These are phyloP conservation scores for Aureobasidium melanogenum DNA, from an alignment of 2,329 filamentous ascomycete genomes.

Conservation along the genomic window DNA sequence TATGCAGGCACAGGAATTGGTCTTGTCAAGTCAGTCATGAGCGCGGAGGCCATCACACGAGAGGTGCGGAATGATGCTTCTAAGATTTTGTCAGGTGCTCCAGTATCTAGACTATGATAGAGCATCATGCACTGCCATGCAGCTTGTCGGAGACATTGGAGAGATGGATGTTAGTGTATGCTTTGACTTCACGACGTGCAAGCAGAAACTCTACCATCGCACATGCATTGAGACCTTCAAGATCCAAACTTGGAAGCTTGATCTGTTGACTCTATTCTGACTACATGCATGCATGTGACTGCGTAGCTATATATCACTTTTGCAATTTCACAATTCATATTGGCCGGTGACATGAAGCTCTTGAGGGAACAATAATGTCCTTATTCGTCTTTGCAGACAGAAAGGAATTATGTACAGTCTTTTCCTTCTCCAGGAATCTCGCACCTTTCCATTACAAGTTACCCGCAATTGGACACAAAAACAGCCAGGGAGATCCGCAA, in stretches of 20 bases:
- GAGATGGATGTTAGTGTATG: background rate
- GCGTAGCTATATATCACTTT: too few species aligned
- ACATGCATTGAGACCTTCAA: background rate
- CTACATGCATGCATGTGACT: background rate
- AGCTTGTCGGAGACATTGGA: too few species aligned
- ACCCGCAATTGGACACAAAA: background rate
- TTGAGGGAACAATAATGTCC: background rate
- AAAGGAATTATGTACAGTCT: background rate
- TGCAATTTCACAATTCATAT: background rate
- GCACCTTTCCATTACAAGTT: conserved; percentile 2
- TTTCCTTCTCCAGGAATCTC: background rate
- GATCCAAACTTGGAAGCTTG: background rate
- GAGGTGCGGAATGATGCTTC: conserved; percentile 33
- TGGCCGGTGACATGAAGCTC: background rate
- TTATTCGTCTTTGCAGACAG: background rate
- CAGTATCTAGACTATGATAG: background rate
- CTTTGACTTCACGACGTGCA: background rate
- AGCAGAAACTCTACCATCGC: background rate
- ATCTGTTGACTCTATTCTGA: background rate
- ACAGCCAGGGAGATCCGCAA: background rate
- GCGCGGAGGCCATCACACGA: conserved; percentile 44
- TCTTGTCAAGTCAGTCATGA: conserved; percentile 41
- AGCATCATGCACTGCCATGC: background rate
- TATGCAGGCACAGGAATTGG: conserved; percentile 56
- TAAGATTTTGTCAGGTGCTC: background rate